phyloP scores from a whole-genome alignment of 768 basidiomycete genomes.

The Albatrellus ellisii region DNA sequence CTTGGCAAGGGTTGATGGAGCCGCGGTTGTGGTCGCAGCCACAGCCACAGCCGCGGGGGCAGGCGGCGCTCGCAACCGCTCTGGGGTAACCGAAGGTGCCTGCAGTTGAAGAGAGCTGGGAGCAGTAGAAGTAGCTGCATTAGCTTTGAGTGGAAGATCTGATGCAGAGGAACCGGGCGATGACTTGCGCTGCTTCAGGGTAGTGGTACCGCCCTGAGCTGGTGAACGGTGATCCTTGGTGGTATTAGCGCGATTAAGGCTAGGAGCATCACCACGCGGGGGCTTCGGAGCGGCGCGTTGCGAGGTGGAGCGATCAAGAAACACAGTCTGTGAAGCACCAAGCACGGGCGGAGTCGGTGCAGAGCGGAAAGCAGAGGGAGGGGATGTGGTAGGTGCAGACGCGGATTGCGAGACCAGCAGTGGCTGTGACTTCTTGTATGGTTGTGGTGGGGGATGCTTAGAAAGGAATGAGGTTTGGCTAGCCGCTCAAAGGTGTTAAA shows the following conservation, averaged over 20 bases:
- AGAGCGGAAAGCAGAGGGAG: slow-evolving; percentile 56
- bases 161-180: background rate
- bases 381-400: slow-evolving; percentile 14
- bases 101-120: slow-evolving; percentile 20
- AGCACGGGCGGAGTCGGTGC: slow-evolving; percentile 61
- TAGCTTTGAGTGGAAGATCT: background rate
- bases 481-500: slow-evolving; percentile 5
- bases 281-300: slow-evolving; percentile 50
- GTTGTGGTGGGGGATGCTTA: slow-evolving; percentile 28
- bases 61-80: slow-evolving; percentile 24
- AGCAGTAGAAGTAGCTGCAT: background rate
- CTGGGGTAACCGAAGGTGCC: slow-evolving; percentile 16
- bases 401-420: slow-evolving; percentile 13
- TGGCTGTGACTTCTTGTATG: slow-evolving; percentile 27
- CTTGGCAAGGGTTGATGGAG: slow-evolving; percentile 54
- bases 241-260: slow-evolving; percentile 53
- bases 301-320: slow-evolving; percentile 84
- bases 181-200: slow-evolving; percentile 11
- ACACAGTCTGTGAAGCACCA: slow-evolving; percentile 44
- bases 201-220: slow-evolving; percentile 12
- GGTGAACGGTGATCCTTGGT: slow-evolving; percentile 46
- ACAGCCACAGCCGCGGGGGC: too few relatives aligned
- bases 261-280: slow-evolving; percentile 19
- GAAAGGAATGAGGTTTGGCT: too few relatives aligned
- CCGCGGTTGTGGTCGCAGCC: too few relatives aligned